Evolutionary conservation across 441 rosid genomes (phyloP), one percentile per base, ranked within the genome.

Genomic region (Gossypium aridum): DNA sequence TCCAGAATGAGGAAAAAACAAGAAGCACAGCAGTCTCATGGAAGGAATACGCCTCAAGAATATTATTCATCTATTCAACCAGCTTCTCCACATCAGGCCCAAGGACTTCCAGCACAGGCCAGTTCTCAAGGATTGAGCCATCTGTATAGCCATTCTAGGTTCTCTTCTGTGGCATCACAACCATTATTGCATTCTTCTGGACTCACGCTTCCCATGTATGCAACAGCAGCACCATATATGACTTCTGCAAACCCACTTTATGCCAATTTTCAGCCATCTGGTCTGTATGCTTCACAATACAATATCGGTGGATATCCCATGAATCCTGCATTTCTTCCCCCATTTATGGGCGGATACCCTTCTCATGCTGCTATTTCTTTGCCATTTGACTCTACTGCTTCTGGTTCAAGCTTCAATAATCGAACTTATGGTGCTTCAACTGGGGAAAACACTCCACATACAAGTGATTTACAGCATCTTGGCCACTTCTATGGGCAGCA

Each of bases 1-100:
- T 51, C 77, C 64, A 83, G 80, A 81, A 56, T 73, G 64, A 86
- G 80, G 83, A 82, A 86, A 78, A 89, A 79, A 62, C 87, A 85
- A 81, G 89, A 87, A 78, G 89, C 87, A 68, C 90, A 86, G 68
- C 90, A 87, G 60, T 76, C 88, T 81, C 86, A 80, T 69, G 86
- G 85, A 71, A 88, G 88, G 80, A 81, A 79, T 75, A 69, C 81
- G 77, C 81, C 86, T 31, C 83, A 71, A 76, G 64, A 59, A 59
- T 84, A 83, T 26, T 80, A 83, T 65, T 77, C 84, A 61, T 70
- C 87, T 78, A 63, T 77, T 0, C 91, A 87, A 70, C 87, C 85
- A 68, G 86, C 81, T 43, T 79, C 79, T 74, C 73, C 83, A 53
- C 79, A 76, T 80, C 89, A 85, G 39, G 77, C 80, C 23, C 85